Evolutionary conservation across 1,284 basidiomycete genomes (phyloP), one percentile per base, ranked within the genome.

Genomic region (Tilletia walkeri): DNA sequence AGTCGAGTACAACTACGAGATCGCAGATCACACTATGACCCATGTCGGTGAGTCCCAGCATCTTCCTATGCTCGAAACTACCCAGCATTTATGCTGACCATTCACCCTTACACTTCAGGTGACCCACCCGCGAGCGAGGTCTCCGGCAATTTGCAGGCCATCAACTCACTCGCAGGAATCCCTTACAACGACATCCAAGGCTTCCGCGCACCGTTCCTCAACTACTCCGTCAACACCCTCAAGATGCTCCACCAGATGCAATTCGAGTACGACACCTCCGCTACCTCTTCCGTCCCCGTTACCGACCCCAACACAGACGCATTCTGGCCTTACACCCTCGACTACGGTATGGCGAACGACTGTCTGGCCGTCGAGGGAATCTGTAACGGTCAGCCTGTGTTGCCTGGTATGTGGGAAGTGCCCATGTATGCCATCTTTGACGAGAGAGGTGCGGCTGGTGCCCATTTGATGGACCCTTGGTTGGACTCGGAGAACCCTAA

Each of bases 11-110:
- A 92, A 93, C 82, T 36, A 67, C 34, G 91, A 93, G 80, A 91
- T 93, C 73, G 91, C 90, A n/a, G 91, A 92, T 84, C 91, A 92
- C 84, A 92, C 91, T 48, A 92, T 93, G 90, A 91, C 91, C n/a
- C 91, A 92, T 83, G 89, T 91, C 39, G 84, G 76, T 30, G 24
- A 30, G 24, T 30, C 24, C 24, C 24, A 30, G 72, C n/a, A 90
- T 89, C 67, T 84, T 86, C 30, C 89, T 12, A 48, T 48, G 2
- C 1, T n/a, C n/a, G 47, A 48, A 10, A 48, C 20, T 24, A 16
- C 6, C 6, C 16, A n/a, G n/a, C 20, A 14, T 50, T 3, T 24
- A 2, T 10, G 65, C 38, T 18, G 68, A 53, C 9, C 1, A 36
- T 24, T 3, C 54, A 56, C 24, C 24, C 2, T 30, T 30, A n/a